Evolutionary conservation across 2,329 filamentous ascomycete species (phyloP), one percentile per base, ranked within the genome.

Genomic region (Thelonectria blattea): DNA sequence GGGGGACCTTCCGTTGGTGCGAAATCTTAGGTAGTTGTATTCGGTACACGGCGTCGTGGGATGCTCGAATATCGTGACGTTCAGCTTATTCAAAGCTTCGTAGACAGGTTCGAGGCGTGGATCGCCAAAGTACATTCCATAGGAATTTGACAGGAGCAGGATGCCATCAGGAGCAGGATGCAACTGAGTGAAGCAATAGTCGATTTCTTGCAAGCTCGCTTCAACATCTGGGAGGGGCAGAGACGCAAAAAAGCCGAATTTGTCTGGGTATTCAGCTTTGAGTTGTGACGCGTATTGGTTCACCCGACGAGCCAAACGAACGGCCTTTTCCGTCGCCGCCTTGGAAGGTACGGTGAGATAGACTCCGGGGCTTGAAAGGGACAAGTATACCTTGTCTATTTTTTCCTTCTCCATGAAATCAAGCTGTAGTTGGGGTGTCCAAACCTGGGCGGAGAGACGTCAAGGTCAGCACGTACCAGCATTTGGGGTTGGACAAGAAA

Each of bases 61-160:
- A 56, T 87, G 84, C 47, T 85, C 79, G 67, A 87, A 86, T 1
- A 85, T 74, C 1, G 76, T 79, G 0, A 80, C 80, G 4, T 79
- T 74, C 2, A 80, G 69, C 3, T 70, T 64, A 55, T 85, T 80
- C 24, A 87, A 68, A 37, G 77, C 79, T 2, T 78, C 74, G 62
- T 83, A 85, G 12, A 86, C 73, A 0, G 74, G 70, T 20, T 80
- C 77, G 27, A 86, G 75, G 1, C 62, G 65, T 0, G 71, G 60
- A 60, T 83, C 78, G 3, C 84, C 84, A 1, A 85, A 70, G 65
- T 86, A 86, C 12, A 77, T 65, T 6, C 83, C 83, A 48, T 83
- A 79, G 22, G 77, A 77, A 59, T 86, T 87, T 2, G 83, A 83
- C 66, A 83, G 63, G 5, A 86, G 65, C 0, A 76, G 77, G 49